These are phyloP conservation scores for Echites panduratus DNA, from an alignment of 257 asterid genomes.

Conservation along the genomic window DNA sequence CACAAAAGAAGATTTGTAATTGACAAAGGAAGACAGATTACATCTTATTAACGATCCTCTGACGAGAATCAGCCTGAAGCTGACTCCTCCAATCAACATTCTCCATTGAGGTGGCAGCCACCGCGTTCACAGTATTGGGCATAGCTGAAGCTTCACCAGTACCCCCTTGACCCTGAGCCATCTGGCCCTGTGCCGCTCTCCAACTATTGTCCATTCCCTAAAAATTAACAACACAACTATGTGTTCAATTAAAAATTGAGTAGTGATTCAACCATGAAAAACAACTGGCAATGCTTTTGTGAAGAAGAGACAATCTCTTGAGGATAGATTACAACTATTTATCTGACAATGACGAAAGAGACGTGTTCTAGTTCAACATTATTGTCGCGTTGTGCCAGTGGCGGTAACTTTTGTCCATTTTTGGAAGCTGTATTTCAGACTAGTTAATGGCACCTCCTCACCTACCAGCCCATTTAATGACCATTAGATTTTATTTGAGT, in stretches of 20 bases:
- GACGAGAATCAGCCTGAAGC: constrained; percentile 57
- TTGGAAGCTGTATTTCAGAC: not conserved
- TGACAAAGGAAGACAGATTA: constrained; percentile 5
- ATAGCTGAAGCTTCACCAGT: constrained; percentile 39
- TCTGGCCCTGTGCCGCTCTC: constrained; percentile 55
- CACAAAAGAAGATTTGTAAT: not conserved
- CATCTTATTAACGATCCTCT: constrained; percentile 71
- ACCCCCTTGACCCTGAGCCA: constrained; percentile 45
- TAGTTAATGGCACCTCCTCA: not conserved
- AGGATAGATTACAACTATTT: not conserved
- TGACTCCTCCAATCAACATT: constrained; percentile 71
- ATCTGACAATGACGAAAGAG: not conserved
- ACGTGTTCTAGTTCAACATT: not conserved
- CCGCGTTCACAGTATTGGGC: constrained; percentile 17
- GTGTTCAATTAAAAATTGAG: not conserved
- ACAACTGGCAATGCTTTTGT: not conserved
- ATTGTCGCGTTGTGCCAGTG: not conserved
- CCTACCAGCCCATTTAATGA: not conserved
- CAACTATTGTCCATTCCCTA: constrained; percentile 53
- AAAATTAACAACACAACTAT: not conserved
- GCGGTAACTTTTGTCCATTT: not conserved
- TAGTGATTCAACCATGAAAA: not conserved
- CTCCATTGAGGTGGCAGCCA: constrained; percentile 33
- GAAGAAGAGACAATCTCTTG: not conserved
- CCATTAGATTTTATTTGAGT: not conserved